Evolutionary conservation across 2,329 filamentous ascomycete species (phyloP), one percentile per base, ranked within the genome.

Genomic region (Fusarium sp.): DNA sequence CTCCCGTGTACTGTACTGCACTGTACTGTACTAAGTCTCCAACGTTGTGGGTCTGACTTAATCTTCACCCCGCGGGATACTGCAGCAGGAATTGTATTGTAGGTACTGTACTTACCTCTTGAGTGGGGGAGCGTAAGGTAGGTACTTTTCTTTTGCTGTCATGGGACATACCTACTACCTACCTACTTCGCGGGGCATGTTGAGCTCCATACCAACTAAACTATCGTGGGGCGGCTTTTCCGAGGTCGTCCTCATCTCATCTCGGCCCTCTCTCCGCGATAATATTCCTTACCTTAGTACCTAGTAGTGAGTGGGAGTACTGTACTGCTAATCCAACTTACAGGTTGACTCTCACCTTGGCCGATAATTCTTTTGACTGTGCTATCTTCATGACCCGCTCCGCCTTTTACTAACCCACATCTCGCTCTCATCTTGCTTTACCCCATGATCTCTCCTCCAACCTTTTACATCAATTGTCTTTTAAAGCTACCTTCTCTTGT

Each of bases 181-280:
- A n/a, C 27, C 27, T 29, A 37, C 34, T n/a, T 40, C 60, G 52
- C 68, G 61, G 61, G 69, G 53, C 55, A 37, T 8, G 14, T 34
- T 18, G 22, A 52, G 30, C 22, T 37, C 32, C 18, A 24, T 24
- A 24, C 13, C 11, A 13, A n/a, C 29, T 18, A 53, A 49, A 59
- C 32, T 40, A 62, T 69, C 64, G 57, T 63, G 69, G 69, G 53
- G 64, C 56, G 20, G 18, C 44, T 65, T 55, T 59, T 57, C 67
- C 67, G 58, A 69, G 24, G 61, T 18, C 37, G 30, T 65, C 60
- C 55, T 69, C 56, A 55, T 34, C 44, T 14, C 49, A 37, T 69
- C 68, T 71, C 69, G 69, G 69, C 14, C 55, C 65, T 69, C 69
- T 71, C 69, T 71, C 69, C 69, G 69, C 55, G 56, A 60, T 34